A percentile compares a stretch with the other conserved stretches of the same genome.
These are phyloP conservation scores for Gilbertella persicaria DNA, from an alignment of 371 early-diverging fungal species.

Conservation along the genomic window DNA sequence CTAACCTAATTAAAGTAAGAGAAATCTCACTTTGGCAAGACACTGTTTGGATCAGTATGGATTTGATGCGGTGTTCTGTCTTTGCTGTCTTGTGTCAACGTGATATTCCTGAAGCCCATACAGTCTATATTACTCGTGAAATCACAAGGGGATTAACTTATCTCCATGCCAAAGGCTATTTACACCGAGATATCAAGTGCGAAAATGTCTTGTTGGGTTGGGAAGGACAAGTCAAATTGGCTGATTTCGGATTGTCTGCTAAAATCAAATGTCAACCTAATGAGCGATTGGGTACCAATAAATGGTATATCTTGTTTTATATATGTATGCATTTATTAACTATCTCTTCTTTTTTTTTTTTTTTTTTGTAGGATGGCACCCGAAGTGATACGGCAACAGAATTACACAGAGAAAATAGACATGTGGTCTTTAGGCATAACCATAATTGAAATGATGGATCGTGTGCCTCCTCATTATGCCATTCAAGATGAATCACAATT, in stretches of 20 bases:
- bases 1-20: slow-evolving; percentile 42
- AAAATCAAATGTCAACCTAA: slow-evolving; percentile 35
- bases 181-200: slow-evolving; percentile 56
- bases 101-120: slow-evolving; percentile 44
- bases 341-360: slow-evolving; percentile 1
- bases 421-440: slow-evolving; percentile 58
- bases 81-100: slow-evolving; percentile 51
- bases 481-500: slow-evolving; percentile 43
- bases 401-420: slow-evolving; percentile 52
- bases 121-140: slow-evolving; percentile 41
- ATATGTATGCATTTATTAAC: not conserved
- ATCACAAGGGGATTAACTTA: slow-evolving; percentile 40
- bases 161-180: slow-evolving; percentile 44
- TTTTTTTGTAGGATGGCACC: slow-evolving; percentile 58
- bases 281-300: slow-evolving; percentile 49
- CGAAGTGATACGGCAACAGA: slow-evolving; percentile 50
- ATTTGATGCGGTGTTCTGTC: slow-evolving; percentile 48
- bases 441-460: slow-evolving; percentile 57
- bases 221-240: slow-evolving; percentile 52
- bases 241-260: slow-evolving; percentile 55
- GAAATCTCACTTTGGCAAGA: slow-evolving; percentile 44
- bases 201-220: slow-evolving; percentile 52
- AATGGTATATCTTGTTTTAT: slow-evolving; percentile 53
- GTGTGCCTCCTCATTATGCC: slow-evolving; percentile 50
- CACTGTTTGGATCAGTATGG: slow-evolving; percentile 53